A percentile compares a stretch with the other conserved stretches of the same genome.
Conservation (phyloP, 2,329 filamentous ascomycete genomes). For the Xylariaceae sp. region DNA sequence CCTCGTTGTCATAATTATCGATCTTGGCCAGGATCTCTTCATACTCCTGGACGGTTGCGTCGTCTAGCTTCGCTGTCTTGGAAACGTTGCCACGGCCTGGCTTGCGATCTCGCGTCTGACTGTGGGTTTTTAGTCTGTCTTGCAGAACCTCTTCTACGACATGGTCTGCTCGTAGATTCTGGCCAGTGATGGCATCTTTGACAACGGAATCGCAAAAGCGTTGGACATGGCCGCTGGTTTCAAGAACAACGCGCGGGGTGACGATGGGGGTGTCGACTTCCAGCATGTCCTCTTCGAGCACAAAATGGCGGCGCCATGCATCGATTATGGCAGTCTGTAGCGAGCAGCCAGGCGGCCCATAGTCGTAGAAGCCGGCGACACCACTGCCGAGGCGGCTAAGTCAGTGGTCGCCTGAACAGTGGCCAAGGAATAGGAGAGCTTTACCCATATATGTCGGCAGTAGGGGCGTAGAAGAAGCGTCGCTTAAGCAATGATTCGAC, state of each 20-base stretch:
- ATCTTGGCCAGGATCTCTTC: slow-evolving; percentile 88
- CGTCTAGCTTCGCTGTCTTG: slow-evolving; percentile 81
- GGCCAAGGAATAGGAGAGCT: neutral
- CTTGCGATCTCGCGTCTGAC: slow-evolving; percentile 77
- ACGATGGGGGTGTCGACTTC: slow-evolving; percentile 93
- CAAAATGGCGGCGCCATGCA: slow-evolving; percentile 88
- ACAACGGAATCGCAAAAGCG: slow-evolving; percentile 99
- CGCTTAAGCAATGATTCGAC: neutral
- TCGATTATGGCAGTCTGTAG: slow-evolving; percentile 87
- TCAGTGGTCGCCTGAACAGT: neutral
- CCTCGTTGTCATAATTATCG: slow-evolving; percentile 87
- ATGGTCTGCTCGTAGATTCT: slow-evolving; percentile 94
- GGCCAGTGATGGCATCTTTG: slow-evolving; percentile 96
- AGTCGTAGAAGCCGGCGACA: slow-evolving; percentile 87
- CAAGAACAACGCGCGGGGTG: slow-evolving; percentile 89
- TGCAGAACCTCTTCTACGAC: slow-evolving; percentile 94
- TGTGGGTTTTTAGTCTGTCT: slow-evolving; percentile 81
- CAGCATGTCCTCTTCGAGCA: slow-evolving; percentile 91
- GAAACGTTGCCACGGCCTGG: slow-evolving; percentile 69
- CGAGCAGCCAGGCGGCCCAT: slow-evolving; percentile 83
- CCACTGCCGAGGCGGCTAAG: slow-evolving; percentile 51
- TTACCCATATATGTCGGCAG: neutral
- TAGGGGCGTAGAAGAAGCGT: neutral
- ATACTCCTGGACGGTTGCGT: slow-evolving; percentile 83
- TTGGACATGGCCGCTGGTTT: slow-evolving; percentile 95